Base-by-base conservation (phyloP, 2,329 filamentous ascomycete species). In the Apiospora sp. region DNA sequence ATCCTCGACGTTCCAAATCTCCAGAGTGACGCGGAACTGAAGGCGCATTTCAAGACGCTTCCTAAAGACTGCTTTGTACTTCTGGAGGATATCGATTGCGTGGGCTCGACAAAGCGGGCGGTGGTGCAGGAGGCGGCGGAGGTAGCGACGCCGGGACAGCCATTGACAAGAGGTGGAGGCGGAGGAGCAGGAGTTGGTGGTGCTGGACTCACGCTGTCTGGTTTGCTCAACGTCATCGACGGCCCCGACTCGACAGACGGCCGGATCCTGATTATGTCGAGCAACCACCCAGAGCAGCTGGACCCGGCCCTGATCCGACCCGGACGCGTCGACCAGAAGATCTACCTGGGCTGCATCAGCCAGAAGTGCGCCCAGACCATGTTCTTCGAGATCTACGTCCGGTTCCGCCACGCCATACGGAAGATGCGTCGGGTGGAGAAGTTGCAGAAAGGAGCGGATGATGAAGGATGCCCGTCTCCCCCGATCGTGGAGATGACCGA, bases 201-300 rank as follows among this genome's bases (percentile, higher is more conserved):
- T 27, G 14, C 13, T 3, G 94, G 94, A 2, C 97, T 96, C 79
- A 43, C 94, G 95, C 44, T 97, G 78, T 98, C 95, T 0, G 95
- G 95, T 0, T 85, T 98, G 24, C 85, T 98, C n/a, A 94, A 94
- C 78, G 92, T 92, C 0, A 82, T 95, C n/a, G 95, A 98, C 75
- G 95, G 95, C 1, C 91, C 98, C 22, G 94, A 94, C 5, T 96
- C 94, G 71, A 94, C 94, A 14, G 95, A 98, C 81, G 95, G 98
- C 84, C 90, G 95, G 69, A 93, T 98, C 74, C 90, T 96, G 1
- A 97, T 98, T 82, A 86, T 96, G 76, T 98, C 95, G 1, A 96
- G 95, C 24, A 98, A 98, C 80, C 94, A 97, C 79, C 91, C 97
- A 48, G 94, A 97, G 75, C 89, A 93, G 69, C 88, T 98, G 1